A percentile compares a stretch with the other conserved stretches of the same genome.
These are phyloP conservation scores for Leishmania tarentolae DNA, from an alignment of 208 protist species.

Conservation along the genomic window DNA sequence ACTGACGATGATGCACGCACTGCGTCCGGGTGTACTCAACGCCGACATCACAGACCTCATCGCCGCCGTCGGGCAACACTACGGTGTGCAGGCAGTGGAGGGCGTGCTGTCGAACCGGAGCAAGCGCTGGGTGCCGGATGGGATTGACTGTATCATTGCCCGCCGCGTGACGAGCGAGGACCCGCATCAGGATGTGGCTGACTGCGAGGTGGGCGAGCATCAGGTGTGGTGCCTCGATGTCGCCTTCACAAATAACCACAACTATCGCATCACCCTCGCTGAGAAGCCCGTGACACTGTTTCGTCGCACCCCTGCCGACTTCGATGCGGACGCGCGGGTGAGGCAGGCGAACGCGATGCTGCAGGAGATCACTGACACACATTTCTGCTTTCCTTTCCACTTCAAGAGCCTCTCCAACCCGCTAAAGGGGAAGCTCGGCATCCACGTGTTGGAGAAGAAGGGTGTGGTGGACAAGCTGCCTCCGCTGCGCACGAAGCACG, in stretches of 20 bases:
- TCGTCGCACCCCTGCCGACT: constrained; percentile 69
- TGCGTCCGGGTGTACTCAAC: constrained; percentile 81
- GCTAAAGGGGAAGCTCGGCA: constrained; percentile 65
- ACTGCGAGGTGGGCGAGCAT: constrained; percentile 67
- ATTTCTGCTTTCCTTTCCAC: constrained; percentile 87
- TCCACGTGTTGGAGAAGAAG: constrained; percentile 60
- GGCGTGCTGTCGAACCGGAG: constrained; percentile 98
- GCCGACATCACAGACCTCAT: constrained; percentile 94
- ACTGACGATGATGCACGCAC: constrained; percentile 82
- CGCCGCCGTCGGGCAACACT: constrained; percentile 89
- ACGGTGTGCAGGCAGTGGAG: constrained; percentile 92
- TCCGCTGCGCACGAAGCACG: constrained; percentile 57
- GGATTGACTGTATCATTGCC: constrained; percentile 95
- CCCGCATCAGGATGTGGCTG: constrained; percentile 93
- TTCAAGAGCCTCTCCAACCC: constrained; percentile 66
- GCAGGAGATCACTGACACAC: constrained; percentile 64
- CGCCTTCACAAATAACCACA: constrained; percentile 79
- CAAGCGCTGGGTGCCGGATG: constrained; percentile 97
- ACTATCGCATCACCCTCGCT: constrained; percentile 40
- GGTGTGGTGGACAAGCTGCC: constrained; percentile 70
- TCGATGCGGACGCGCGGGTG: constrained; percentile 60
- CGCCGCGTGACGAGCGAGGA: constrained; percentile 66
- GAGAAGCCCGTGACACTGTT: constrained; percentile 63
- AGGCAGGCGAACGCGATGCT: constrained; percentile 56
- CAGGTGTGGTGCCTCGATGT: constrained; percentile 92